Base-by-base conservation (phyloP, 805 yeast genomes). In the Pichia paraexigua region DNA sequence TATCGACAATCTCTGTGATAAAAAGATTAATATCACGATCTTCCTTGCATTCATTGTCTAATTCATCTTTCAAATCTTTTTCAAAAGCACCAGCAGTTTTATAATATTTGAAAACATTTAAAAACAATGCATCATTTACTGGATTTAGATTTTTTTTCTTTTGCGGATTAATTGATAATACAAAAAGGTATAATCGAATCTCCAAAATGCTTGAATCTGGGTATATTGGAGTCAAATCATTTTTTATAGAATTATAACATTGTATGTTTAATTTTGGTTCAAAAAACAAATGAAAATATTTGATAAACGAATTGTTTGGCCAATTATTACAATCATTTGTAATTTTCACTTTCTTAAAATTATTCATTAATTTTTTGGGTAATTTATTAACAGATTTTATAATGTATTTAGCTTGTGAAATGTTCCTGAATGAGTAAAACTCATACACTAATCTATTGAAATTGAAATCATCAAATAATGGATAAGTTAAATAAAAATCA, bases 191-290 rank as follows among this genome's bases (percentile, higher is more conserved):
- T 17, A 48, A 15, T 22, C 48, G 27, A 10, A 46, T 40, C 18
- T 41, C 35, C 21, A 45, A 25, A 6, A 15, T 27, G 11, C 39
- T n/a, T 13, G 51, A 32, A 11, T 21, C 44, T 4, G 52, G 56
- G 18, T 56, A 56, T 21, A 50, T 13, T 9, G 58, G 56, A 2
- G 48, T 42, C 4, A 32, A 7, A 10, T 45, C 45, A 10, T 27
- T 21, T 25, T 24, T 46, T 7, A 27, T 13, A 10, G 12, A 1
- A 1, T 12, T 28, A 5, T 25, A 27, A 30, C 13, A 1, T 1
- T 18, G 4, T 17, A 12, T 8, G 18, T 11, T 22, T 17, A 32
- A 7, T 22, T 22, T 15, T 15, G 13, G 6, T 32, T 21, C 35
- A 17, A 25, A 43, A 24, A 43, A 43, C 5, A 9, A 7, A n/a